A percentile compares a stretch with the other conserved stretches of the same genome.
Evolutionary conservation across 495 filamentous ascomycete species (phyloP).

Genomic region (Amniculicola lignicola): DNA sequence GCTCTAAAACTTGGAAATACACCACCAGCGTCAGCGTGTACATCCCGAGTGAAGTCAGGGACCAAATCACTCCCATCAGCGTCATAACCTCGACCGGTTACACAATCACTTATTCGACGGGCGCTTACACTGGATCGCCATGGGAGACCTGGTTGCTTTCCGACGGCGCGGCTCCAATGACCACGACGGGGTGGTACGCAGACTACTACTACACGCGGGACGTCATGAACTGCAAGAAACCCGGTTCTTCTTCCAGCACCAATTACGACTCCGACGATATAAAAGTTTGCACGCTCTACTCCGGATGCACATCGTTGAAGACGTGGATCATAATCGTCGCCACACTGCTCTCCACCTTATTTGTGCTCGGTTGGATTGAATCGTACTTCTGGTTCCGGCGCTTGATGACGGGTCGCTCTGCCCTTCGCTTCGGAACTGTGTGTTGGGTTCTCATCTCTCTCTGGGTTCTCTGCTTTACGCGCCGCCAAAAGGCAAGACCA

Average conservation of each 20-base stretch:
- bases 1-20: slow-evolving; percentile 2
- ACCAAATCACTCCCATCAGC: background rate
- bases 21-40: background rate
- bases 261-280: background rate
- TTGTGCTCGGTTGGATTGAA: slow-evolving; percentile 51
- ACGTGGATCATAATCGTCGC: slow-evolving; percentile 41
- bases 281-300: background rate
- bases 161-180: slow-evolving; percentile 5
- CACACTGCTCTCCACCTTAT: slow-evolving; percentile 39
- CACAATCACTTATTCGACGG: background rate
- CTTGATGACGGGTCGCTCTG: slow-evolving; percentile 50
- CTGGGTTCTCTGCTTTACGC: slow-evolving; percentile 45
- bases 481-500: slow-evolving; percentile 44
- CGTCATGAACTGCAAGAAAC: slow-evolving; percentile 4
- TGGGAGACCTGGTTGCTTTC: slow-evolving; percentile 13
- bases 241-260: background rate
- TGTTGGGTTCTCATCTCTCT: slow-evolving; percentile 49
- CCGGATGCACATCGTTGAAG: slow-evolving; percentile 6
- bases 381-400: slow-evolving; percentile 52
- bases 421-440: slow-evolving; percentile 49
- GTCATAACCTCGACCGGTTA: background rate
- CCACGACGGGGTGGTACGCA: background rate
- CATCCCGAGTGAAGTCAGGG: slow-evolving; percentile 7
- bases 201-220: slow-evolving; percentile 8
- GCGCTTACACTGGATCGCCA: background rate